Conservation (phyloP, 257 asterid species). For the Asclepias syriaca region DNA sequence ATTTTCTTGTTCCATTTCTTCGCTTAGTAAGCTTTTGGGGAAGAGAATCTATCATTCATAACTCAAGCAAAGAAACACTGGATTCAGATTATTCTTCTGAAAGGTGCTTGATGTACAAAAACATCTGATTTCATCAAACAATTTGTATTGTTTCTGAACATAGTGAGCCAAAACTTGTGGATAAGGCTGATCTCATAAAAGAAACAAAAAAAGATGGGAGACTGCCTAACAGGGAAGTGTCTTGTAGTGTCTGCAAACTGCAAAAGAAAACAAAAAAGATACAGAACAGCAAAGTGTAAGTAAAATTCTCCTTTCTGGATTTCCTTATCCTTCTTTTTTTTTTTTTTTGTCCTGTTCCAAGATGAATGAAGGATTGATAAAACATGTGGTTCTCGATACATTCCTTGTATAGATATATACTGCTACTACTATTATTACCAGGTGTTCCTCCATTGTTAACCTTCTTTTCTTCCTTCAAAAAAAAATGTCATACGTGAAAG, state of each 20-base stretch:
- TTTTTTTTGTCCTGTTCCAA: not conserved
- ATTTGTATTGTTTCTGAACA: constrained; percentile 1
- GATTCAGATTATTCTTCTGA: too few species aligned
- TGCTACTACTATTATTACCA: too few species aligned
- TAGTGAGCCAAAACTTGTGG: not conserved
- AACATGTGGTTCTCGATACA: not conserved
- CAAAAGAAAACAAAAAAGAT: not conserved
- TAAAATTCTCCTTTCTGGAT: not conserved
- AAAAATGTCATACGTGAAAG: constrained; percentile 12
- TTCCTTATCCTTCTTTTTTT: too few species aligned
- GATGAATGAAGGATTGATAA: not conserved
- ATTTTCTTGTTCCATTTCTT: too few species aligned
- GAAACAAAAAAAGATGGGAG: not conserved
- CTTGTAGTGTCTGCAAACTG: not conserved
- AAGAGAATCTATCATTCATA: too few species aligned
- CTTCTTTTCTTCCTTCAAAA: constrained; percentile 1
- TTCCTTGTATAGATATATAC: not conserved
- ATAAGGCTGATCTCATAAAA: constrained; percentile 5
- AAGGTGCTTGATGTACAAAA: too few species aligned
- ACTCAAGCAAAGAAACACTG: too few species aligned
- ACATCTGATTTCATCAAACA: not conserved
- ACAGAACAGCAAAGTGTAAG: not conserved
- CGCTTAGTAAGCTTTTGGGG: too few species aligned
- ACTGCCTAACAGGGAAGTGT: not conserved
- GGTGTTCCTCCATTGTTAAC: not conserved